Evolutionary conservation across 192 early-diverging fungal species (phyloP), one percentile per base, ranked within the genome.

Genomic region (Entomortierella lignicola): DNA sequence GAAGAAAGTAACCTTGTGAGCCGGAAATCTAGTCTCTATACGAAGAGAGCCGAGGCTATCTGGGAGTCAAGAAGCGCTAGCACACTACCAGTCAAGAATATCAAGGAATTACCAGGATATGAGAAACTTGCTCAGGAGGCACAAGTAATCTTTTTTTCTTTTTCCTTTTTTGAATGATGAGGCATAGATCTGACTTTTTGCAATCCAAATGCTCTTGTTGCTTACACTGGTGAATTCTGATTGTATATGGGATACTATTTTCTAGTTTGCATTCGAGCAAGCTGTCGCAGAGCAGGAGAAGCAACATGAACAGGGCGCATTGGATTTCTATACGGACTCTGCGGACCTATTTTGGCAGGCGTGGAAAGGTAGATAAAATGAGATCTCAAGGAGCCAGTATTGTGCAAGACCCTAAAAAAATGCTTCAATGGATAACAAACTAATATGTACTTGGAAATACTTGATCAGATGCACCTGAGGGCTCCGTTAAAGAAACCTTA

Each of bases 321-420:
- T 89, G 29, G 81, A 86, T 20, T 82, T 85, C 42, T 89, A 84
- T 31, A 80, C 71, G 20, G 82, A 86, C 30, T 84, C 82, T 43
- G 86, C 85, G 18, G 83, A 83, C 61, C 63, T 70, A 3, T 89
- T 77, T 55, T 56, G 80, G 31, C 80, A 81, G 27, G 86, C 82
- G 21, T 85, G 73, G 55, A 83, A 81, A 83, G 69, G 85, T 88
- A 75, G n/a, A n/a, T n/a, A n/a, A n/a, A n/a, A n/a, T n/a, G n/a
- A n/a, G n/a, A n/a, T n/a, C n/a, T n/a, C n/a, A n/a, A n/a, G n/a
- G n/a, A n/a, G n/a, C n/a, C n/a, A n/a, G n/a, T n/a, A n/a, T n/a
- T n/a, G n/a, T n/a, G n/a, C n/a, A n/a, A n/a, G n/a, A n/a, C n/a
- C n/a, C n/a, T n/a, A n/a, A n/a, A n/a, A n/a, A n/a, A n/a, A n/a